Evolutionary conservation across 2,329 filamentous ascomycete genomes (phyloP).

Genomic region (Fusarium sp.): DNA sequence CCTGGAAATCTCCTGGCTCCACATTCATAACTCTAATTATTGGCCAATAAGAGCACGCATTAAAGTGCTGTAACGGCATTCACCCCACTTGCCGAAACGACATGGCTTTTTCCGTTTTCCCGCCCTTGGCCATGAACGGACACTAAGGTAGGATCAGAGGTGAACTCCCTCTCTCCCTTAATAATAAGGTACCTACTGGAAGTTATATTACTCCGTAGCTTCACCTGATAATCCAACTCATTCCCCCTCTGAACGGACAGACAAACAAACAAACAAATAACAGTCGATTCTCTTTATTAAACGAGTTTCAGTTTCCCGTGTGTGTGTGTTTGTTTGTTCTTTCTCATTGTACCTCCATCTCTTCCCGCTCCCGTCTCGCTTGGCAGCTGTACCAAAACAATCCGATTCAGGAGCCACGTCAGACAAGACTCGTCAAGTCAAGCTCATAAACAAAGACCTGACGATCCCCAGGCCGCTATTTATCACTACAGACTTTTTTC

Average conservation of each 20-base stretch:
- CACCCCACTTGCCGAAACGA: conserved; percentile 35
- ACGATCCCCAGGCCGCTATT: background rate
- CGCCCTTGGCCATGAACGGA: conserved; percentile 7
- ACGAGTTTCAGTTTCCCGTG: conserved; percentile 32
- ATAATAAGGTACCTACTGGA: conserved; percentile 11
- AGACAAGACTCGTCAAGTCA: conserved; percentile 27
- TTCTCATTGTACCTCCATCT: conserved; percentile 9
- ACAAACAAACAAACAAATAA: conserved; percentile 4
- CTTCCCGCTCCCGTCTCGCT: conserved; percentile 28
- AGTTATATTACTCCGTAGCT: background rate
- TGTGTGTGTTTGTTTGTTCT: conserved; percentile 12
- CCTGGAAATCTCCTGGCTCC: conserved; percentile 19
- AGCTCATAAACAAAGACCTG: conserved; percentile 16
- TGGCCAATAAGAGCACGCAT: conserved; percentile 23
- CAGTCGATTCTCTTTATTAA: background rate
- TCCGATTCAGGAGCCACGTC: conserved; percentile 19
- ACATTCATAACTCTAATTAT: conserved; percentile 10
- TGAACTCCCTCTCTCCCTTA: conserved; percentile 22
- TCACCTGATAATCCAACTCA: background rate
- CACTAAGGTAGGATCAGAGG: conserved; percentile 3
- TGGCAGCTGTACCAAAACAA: conserved; percentile 17
- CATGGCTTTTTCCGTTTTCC: conserved; percentile 16
- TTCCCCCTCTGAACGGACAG: conserved; percentile 13
- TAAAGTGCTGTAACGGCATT: conserved; percentile 9
- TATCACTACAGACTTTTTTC: too few species aligned